Evolutionary conservation across 2,329 filamentous ascomycete genomes (phyloP).

Genomic region (Clonostachys solani): DNA sequence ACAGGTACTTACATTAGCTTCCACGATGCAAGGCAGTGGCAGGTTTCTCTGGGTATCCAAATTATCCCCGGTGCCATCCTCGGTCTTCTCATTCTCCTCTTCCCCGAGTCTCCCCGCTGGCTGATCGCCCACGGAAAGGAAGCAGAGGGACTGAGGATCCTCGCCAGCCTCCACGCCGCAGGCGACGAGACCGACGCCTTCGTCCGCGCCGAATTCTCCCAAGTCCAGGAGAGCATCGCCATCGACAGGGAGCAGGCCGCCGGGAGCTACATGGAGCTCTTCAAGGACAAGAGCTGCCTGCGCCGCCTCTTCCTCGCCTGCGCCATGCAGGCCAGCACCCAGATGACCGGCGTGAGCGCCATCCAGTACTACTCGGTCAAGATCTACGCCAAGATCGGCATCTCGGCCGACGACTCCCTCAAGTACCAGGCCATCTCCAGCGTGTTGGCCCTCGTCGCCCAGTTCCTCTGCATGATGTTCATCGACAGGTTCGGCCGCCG

Average conservation of each 20-base stretch:
- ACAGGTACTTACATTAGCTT: slow-evolving; percentile 21
- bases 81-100: slow-evolving; percentile 60
- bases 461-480: slow-evolving; percentile 62
- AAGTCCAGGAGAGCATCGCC: slow-evolving; percentile 63
- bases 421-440: slow-evolving; percentile 75
- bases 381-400: slow-evolving; percentile 68
- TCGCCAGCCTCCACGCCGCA: slow-evolving; percentile 66
- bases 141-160: slow-evolving; percentile 60
- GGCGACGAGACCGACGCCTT: slow-evolving; percentile 63
- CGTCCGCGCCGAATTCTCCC: slow-evolving; percentile 68
- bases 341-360: slow-evolving; percentile 73
- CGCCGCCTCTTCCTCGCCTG: slow-evolving; percentile 67
- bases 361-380: slow-evolving; percentile 71
- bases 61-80: slow-evolving; percentile 62
- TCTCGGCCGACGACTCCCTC: slow-evolving; percentile 58
- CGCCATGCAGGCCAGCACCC: slow-evolving; percentile 64
- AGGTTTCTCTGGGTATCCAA: slow-evolving; percentile 59
- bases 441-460: slow-evolving; percentile 64
- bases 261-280: slow-evolving; percentile 67
- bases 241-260: slow-evolving; percentile 65
- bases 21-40: slow-evolving; percentile 24
- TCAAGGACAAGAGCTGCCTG: slow-evolving; percentile 58
- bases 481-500: slow-evolving; percentile 70
- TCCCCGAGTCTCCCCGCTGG: slow-evolving; percentile 73
- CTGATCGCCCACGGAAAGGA: slow-evolving; percentile 67